Evolutionary conservation across 129 eudicot genomes (phyloP).

Genomic region (Silybum marianum): DNA sequence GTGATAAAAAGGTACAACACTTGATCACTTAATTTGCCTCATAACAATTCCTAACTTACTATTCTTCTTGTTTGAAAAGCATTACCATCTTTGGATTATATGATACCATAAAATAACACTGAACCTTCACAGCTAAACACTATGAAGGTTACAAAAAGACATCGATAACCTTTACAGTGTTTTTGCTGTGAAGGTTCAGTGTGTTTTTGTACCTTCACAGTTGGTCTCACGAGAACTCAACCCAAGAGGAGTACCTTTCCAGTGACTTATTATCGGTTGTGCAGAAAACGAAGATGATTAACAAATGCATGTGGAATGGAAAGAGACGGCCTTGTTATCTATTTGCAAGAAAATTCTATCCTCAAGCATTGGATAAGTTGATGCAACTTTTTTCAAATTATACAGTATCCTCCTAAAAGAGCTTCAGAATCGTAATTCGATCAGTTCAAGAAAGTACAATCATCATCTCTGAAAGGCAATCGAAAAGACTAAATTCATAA

Average conservation of each 20-base stretch:
- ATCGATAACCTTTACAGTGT: not conserved
- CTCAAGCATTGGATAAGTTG: slow-evolving; percentile 51
- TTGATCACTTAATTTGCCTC: not conserved
- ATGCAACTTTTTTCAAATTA: slow-evolving; percentile 53
- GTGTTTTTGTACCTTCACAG: not conserved
- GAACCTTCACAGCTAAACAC: not conserved
- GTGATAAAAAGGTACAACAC: slow-evolving; percentile 55
- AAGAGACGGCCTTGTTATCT: slow-evolving; percentile 57
- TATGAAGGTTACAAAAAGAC: not conserved
- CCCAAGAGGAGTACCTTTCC: not conserved
- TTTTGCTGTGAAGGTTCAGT: not conserved
- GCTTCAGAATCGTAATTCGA: slow-evolving; percentile 1
- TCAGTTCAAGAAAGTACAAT: not conserved
- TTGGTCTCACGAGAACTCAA: not conserved
- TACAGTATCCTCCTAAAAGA: slow-evolving; percentile 35
- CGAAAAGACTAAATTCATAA: not conserved
- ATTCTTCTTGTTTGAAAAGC: not conserved
- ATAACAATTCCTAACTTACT: not conserved
- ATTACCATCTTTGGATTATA: not conserved
- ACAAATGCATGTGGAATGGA: slow-evolving; percentile 63
- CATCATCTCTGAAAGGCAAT: not conserved
- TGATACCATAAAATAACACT: not conserved
- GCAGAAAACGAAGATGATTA: slow-evolving; percentile 48
- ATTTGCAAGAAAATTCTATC: slow-evolving; percentile 61
- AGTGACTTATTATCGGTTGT: not conserved